These are phyloP conservation scores for Trichosporon coremiiforme DNA, from an alignment of 1,284 basidiomycete species.

Conservation along the genomic window DNA sequence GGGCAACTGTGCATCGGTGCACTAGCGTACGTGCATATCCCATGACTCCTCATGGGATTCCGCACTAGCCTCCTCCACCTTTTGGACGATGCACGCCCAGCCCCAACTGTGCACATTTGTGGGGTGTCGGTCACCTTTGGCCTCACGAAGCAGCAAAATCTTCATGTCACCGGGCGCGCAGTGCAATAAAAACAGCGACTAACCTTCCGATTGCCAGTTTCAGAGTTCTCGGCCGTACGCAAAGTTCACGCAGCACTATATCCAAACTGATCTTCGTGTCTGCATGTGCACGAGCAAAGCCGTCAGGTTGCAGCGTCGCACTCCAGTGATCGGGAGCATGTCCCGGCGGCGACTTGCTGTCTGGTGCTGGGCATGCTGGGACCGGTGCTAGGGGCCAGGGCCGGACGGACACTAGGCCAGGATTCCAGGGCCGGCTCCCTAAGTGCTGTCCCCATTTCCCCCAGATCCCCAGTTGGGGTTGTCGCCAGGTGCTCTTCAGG, in stretches of 20 bases:
- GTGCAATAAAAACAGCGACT: no score
- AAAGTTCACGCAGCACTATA: background rate
- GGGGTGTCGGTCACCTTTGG: no score
- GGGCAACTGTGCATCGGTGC: background rate
- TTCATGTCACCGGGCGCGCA: background rate
- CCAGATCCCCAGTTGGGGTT: no score
- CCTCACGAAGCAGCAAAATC: background rate
- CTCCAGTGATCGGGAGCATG: background rate
- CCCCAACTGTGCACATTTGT: background rate
- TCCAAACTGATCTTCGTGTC: background rate
- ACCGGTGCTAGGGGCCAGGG: background rate
- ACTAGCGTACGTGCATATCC: background rate
- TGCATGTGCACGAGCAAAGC: background rate
- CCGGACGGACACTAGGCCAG: background rate
- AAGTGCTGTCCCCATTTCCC: no score
- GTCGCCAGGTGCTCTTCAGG: no score
- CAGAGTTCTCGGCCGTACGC: background rate
- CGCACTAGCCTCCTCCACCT: background rate
- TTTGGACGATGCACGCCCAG: background rate
- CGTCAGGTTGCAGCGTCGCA: background rate
- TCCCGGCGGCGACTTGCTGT: background rate
- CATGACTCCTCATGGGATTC: background rate
- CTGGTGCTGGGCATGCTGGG: no score
- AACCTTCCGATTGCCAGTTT: background rate
- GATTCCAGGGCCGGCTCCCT: background rate